Evolutionary conservation across 75 land plant species (phyloP).

Genomic region (Sequoia sempervirens): DNA sequence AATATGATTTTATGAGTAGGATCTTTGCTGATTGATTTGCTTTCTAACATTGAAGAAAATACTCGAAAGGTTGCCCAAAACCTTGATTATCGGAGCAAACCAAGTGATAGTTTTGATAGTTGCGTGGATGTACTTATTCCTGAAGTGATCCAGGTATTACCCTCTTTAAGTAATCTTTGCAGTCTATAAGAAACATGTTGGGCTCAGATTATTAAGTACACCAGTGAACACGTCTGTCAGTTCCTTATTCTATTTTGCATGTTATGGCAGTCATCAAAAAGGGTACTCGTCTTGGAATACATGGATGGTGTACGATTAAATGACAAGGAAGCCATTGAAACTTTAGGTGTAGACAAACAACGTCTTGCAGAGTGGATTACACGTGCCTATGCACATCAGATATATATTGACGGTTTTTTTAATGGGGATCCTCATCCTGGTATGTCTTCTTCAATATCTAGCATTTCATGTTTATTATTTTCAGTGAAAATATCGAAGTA

Average conservation of each 20-base stretch:
- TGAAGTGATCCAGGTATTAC: conserved; percentile 76
- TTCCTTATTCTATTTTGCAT: conserved; percentile 2
- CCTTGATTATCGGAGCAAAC: conserved; percentile 38
- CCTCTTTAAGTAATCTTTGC: not conserved
- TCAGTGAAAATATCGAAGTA: not conserved
- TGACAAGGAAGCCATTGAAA: conserved; percentile 63
- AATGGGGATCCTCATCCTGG: conserved; percentile 99
- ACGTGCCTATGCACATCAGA: conserved; percentile 97
- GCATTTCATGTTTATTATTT: not conserved
- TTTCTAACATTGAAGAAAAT: conserved; percentile 52
- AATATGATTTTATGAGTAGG: not conserved
- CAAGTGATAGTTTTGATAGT: conserved; percentile 13
- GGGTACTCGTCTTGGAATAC: conserved; percentile 76
- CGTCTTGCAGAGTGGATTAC: conserved; percentile 85
- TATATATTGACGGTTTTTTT: conserved; percentile 95
- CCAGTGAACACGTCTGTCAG: not conserved
- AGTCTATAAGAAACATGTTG: not conserved
- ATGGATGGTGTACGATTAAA: conserved; percentile 97
- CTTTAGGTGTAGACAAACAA: conserved; percentile 83
- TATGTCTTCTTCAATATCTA: conserved; percentile 14
- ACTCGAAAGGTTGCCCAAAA: conserved; percentile 77
- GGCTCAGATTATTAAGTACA: not conserved
- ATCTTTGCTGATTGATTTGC: not conserved
- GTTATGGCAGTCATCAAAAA: conserved; percentile 77
- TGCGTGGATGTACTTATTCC: conserved; percentile 84